Base-by-base conservation (phyloP, 306 rosid species). In the Acacia acuminata region DNA sequence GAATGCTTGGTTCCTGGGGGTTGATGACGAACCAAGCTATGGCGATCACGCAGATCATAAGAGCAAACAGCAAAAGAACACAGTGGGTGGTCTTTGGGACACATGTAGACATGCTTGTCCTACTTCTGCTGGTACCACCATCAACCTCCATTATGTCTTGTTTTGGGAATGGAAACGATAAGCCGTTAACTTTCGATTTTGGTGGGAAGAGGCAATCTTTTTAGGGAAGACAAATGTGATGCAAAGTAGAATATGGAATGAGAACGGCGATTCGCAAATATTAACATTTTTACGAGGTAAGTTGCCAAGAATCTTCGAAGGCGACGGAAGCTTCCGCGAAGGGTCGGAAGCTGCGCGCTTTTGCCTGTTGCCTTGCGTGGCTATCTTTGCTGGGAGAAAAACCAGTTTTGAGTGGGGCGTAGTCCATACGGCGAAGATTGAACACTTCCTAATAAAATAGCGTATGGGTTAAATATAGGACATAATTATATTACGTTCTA, bases 1-100 rank as follows among this genome's bases (percentile, higher is more conserved):
- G 3, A 34, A 88, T 79, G 30, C 14, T 15, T 0, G 88, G 88
- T 25, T 51, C 63, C 2, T 56, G 67, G 1, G 81, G 88, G 12
- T 88, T 73, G 77, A 82, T 65, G 24, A 51, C 72, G 47, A 60
- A 53, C 89, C 88, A 88, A 20, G 80, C 85, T 67, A 88, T 51
- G 78, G 53, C 11, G 20, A 88, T 66, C 50, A 78, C 20, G 11
- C 25, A 50, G 77, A 64, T 76, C 4, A 79, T 12, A 8, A 69
- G 14, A 2, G 82, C 22, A 24, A 82, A 86, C 42, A 67, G 9
- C 3, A 3, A 0, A 16, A 86, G 60, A 20, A 84, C 20, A 3
- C 27, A 5, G 25, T 27, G 3, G 13, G 10, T 25, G 7, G 78
- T 25, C 0, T 30, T 2, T 10, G 42, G 43, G 42, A 65, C 16